phyloP scores from a whole-genome alignment of 768 basidiomycete genomes.

The Macrolepiota fuliginosa region DNA sequence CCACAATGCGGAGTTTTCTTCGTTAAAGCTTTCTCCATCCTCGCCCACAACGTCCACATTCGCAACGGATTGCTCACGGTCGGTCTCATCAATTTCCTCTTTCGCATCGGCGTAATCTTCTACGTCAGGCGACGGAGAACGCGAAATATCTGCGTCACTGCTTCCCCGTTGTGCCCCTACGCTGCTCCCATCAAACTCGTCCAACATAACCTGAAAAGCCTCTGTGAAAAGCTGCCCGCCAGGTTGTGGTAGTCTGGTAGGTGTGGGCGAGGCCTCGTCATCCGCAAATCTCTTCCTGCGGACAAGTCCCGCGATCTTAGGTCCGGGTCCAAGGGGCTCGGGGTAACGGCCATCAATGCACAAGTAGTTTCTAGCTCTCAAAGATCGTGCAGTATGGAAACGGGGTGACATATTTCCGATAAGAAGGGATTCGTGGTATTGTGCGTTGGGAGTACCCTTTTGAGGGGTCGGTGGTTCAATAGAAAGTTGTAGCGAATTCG shows the following conservation, averaged over 20 bases:
- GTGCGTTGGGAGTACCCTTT: slow-evolving; percentile 14
- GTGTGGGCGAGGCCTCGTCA: slow-evolving; percentile 1
- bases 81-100: slow-evolving; percentile 7
- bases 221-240: slow-evolving; percentile 2
- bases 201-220: slow-evolving; percentile 11
- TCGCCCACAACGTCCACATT: background rate
- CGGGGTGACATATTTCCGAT: slow-evolving; percentile 15
- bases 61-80: background rate
- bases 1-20: background rate
- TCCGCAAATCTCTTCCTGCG: background rate
- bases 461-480: slow-evolving; percentile 44
- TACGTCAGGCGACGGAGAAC: slow-evolving; percentile 10
- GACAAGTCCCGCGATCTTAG: background rate
- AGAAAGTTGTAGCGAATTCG: slow-evolving; percentile 30
- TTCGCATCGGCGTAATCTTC: slow-evolving; percentile 8
- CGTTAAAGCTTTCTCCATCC: slow-evolving; percentile 4
- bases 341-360: slow-evolving; percentile 34
- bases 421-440: slow-evolving; percentile 11
- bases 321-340: background rate
- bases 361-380: slow-evolving; percentile 55
- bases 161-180: background rate
- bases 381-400: slow-evolving; percentile 31
- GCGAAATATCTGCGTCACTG: background rate
- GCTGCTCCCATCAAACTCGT: slow-evolving; percentile 5
- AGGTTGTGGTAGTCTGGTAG: background rate